phyloP scores from a whole-genome alignment of 108 stramenopile genomes.

The Licmophora abbreviata region DNA sequence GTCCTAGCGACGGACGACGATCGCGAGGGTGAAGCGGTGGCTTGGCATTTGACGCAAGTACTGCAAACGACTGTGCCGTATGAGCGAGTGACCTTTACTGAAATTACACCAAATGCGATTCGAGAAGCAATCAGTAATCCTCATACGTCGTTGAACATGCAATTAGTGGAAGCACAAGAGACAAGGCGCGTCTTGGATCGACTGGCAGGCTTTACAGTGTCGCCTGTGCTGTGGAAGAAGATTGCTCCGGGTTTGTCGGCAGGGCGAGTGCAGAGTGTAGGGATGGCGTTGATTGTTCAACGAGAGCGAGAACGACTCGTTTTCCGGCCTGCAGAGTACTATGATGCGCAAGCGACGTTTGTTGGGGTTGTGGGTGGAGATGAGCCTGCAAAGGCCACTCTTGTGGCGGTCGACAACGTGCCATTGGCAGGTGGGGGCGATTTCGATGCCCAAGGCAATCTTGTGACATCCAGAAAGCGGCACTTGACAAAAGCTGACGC shows the following conservation, averaged over 20 bases:
- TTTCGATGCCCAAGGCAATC: constrained; percentile 33
- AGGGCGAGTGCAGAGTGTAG: constrained; percentile 71
- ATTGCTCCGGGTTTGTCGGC: constrained; percentile 79
- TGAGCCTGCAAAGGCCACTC: constrained; percentile 10
- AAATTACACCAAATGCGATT: constrained; percentile 61
- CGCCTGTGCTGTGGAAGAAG: constrained; percentile 68
- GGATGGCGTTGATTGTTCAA: constrained; percentile 48
- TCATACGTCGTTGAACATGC: constrained; percentile 18
- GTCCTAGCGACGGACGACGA: constrained; percentile 82
- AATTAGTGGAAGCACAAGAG: constrained; percentile 69
- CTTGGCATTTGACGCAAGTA: constrained; percentile 66
- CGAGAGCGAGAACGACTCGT: constrained; percentile 62
- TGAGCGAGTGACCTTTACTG: constrained; percentile 64
- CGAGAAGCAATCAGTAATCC: constrained; percentile 22
- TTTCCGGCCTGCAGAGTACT: constrained; percentile 50
- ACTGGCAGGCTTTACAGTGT: constrained; percentile 63
- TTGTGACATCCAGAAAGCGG: constrained; percentile 15
- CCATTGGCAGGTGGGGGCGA: constrained; percentile 39
- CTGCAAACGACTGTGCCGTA: constrained; percentile 20
- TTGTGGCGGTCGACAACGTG: constrained; percentile 37
- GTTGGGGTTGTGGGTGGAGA: not conserved
- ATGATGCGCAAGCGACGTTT: constrained; percentile 34
- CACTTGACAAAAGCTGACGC: constrained; percentile 24
- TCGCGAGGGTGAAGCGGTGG: constrained; percentile 87
- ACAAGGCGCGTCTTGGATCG: constrained; percentile 66